Evolutionary conservation across 2,329 filamentous ascomycete species (phyloP), one percentile per base, ranked within the genome.

Genomic region (Colletotrichum liriopes): DNA sequence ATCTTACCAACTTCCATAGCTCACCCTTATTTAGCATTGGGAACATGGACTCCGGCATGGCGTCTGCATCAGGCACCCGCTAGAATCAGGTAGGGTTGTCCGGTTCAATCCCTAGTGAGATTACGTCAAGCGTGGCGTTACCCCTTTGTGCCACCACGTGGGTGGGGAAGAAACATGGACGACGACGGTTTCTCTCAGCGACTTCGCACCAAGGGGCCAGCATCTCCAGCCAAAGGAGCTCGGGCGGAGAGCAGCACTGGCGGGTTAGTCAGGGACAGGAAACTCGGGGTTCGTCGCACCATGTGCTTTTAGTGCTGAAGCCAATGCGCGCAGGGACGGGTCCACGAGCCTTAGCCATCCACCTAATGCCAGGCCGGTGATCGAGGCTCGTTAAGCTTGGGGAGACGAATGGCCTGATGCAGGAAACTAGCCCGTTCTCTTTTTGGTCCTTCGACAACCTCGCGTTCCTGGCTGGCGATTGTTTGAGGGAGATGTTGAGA

Each of bases 261-360:
- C 68, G 58, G 54, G 39, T 49, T 51, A 61, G 59, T 60, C 59
- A 64, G 65, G 54, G 39, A 60, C 60, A 39, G 18, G 23, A 39
- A 45, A 52, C 58, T 26, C 23, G 55, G 39, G 37, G 35, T 9
- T 39, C 60, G 70, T 70, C 65, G 59, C 70, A 72, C 66, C 59
- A 72, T 41, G 51, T 26, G 14, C 5, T 29, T 29, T 18, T 72
- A 70, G 65, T 70, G 58, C 26, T 23, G 39, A 49, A 69, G 43
- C 32, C 65, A 26, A 43, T 64, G 45, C 49, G 49, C 61, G 37
- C n/a, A 41, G 35, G 32, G 60, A 26, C 60, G 35, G 32, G 47
- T 29, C n/a, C 18, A 37, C 35, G 35, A 47, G 20, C 49, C 23
- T 32, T 52, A 49, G 37, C 14, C 60, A 9, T 14, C 37, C 41